phyloP scores from a whole-genome alignment of 2,329 filamentous ascomycete species.

The Akanthomyces uredinophilus region DNA sequence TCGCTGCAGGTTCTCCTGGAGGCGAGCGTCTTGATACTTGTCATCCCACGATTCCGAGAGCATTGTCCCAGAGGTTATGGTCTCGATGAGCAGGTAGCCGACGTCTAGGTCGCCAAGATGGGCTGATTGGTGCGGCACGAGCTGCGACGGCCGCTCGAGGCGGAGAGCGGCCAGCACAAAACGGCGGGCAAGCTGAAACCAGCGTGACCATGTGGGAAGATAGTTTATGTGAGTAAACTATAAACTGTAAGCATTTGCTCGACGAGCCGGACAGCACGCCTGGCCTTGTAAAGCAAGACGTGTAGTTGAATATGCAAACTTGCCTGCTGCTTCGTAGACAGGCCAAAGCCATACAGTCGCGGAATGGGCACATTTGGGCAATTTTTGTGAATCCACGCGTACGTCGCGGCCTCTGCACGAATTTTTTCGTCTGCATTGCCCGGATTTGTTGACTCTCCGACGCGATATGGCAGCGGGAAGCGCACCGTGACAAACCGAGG shows the following conservation, averaged over 20 bases:
- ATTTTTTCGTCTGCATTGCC: constrained; percentile 40
- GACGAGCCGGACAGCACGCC: not conserved
- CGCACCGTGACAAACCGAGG: constrained; percentile 17
- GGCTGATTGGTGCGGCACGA: constrained; percentile 14
- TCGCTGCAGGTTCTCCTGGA: constrained; percentile 25
- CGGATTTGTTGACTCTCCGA: constrained; percentile 31
- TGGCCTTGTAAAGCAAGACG: not conserved
- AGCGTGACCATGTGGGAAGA: constrained; percentile 13
- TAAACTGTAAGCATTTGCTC: too few relatives aligned
- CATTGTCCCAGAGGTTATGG: constrained; percentile 18
- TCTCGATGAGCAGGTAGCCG: constrained; percentile 21
- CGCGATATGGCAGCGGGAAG: constrained; percentile 28
- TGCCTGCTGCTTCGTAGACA: constrained; percentile 18
- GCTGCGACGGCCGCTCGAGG: constrained; percentile 16
- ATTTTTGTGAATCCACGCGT: constrained; percentile 20
- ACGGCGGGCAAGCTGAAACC: constrained; percentile 6
- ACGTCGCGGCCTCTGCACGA: constrained; percentile 19
- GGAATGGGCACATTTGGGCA: constrained; percentile 23
- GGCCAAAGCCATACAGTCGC: constrained; percentile 22
- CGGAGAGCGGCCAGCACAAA: constrained; percentile 13
- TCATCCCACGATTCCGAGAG: constrained; percentile 21
- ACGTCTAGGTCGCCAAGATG: constrained; percentile 15
- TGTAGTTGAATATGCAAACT: not conserved
- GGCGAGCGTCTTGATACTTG: constrained; percentile 16
- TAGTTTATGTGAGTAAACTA: constrained; percentile 14